Conservation (phyloP, 2,329 filamentous ascomycete species). For the Claviceps sp. region DNA sequence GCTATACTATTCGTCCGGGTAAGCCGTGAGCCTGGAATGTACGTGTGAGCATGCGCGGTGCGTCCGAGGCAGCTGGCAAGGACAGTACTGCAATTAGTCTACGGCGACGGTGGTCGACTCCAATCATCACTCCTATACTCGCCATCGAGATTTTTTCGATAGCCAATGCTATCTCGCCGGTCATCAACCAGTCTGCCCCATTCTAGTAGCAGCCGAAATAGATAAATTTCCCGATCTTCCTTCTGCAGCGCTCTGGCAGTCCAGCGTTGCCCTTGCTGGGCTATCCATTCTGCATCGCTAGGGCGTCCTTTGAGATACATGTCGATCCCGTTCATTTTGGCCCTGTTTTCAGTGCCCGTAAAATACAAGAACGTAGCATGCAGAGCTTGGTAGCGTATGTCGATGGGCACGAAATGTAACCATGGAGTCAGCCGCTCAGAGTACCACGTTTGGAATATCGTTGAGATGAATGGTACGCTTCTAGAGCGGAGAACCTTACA, state of each 20-base stretch:
- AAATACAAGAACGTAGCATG: slow-evolving; percentile 68
- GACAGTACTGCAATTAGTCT: not conserved
- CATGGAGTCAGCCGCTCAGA: slow-evolving; percentile 61
- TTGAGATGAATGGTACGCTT: slow-evolving; percentile 56
- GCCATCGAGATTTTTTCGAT: slow-evolving; percentile 15
- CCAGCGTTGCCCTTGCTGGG: slow-evolving; percentile 53
- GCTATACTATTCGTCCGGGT: not conserved
- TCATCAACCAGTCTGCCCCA: slow-evolving; percentile 62
- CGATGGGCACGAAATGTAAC: slow-evolving; percentile 70
- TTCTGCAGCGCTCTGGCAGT: slow-evolving; percentile 46
- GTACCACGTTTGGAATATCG: slow-evolving; percentile 69
- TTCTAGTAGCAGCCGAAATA: slow-evolving; percentile 65
- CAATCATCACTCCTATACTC: slow-evolving; percentile 17
- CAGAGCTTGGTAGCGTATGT: slow-evolving; percentile 58
- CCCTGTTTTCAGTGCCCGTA: slow-evolving; percentile 36
- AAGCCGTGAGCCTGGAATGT: not conserved
- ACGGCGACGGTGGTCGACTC: slow-evolving; percentile 9
- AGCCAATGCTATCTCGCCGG: slow-evolving; percentile 32
- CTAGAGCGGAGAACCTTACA: slow-evolving; percentile 51
- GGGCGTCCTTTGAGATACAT: slow-evolving; percentile 33
- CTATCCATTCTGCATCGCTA: slow-evolving; percentile 49
- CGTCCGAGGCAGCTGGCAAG: not conserved
- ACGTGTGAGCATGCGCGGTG: not conserved
- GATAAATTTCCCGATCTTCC: slow-evolving; percentile 69
- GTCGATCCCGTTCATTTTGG: slow-evolving; percentile 29